phyloP scores from a whole-genome alignment of 352 stramenopile species.

The Globisporangium recalcitrans region DNA sequence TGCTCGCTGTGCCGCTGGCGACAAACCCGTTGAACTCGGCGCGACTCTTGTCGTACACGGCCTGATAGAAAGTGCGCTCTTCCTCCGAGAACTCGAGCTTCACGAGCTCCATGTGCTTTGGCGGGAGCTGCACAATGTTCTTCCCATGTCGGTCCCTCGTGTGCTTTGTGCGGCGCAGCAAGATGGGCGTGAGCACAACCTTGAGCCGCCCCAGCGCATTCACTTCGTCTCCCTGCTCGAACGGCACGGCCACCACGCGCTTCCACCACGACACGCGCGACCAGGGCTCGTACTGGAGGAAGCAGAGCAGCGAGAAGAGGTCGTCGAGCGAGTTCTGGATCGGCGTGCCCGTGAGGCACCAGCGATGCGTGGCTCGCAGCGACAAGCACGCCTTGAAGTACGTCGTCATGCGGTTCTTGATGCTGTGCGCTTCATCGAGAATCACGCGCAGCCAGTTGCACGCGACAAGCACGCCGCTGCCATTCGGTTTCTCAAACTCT shows the following conservation, averaged over 20 bases:
- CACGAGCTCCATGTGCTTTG: slow-evolving; percentile 65
- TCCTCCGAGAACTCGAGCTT: slow-evolving; percentile 63
- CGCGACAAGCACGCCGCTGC: slow-evolving; percentile 24
- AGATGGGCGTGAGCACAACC: slow-evolving; percentile 58
- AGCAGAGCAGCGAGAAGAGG: slow-evolving; percentile 81
- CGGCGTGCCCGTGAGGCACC: slow-evolving; percentile 89
- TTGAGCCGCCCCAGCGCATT: slow-evolving; percentile 59
- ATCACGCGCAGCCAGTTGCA: slow-evolving; percentile 83
- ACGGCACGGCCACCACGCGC: slow-evolving; percentile 71
- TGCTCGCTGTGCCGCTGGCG: slow-evolving; percentile 57
- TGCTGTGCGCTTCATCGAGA: slow-evolving; percentile 89
- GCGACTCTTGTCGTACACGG: slow-evolving; percentile 79
- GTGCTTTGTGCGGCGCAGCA: slow-evolving; percentile 86
- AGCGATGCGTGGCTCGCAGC: slow-evolving; percentile 61
- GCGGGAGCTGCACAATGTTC: slow-evolving; percentile 63
- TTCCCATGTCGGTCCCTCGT: slow-evolving; percentile 59
- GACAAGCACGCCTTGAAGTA: slow-evolving; percentile 64
- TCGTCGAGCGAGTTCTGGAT: slow-evolving; percentile 89
- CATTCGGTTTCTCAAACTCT: slow-evolving; percentile 44
- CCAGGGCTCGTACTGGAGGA: slow-evolving; percentile 85
- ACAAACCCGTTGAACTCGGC: slow-evolving; percentile 88
- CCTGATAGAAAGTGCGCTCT: slow-evolving; percentile 84
- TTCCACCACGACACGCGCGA: slow-evolving; percentile 79
- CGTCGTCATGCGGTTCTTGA: slow-evolving; percentile 82
- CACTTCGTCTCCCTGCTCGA: slow-evolving; percentile 62